Percentiles rank a stretch among this genome's conserved stretches.
Conservation (phyloP, 495 filamentous ascomycete species). For the Aspergillus nanangensis region DNA sequence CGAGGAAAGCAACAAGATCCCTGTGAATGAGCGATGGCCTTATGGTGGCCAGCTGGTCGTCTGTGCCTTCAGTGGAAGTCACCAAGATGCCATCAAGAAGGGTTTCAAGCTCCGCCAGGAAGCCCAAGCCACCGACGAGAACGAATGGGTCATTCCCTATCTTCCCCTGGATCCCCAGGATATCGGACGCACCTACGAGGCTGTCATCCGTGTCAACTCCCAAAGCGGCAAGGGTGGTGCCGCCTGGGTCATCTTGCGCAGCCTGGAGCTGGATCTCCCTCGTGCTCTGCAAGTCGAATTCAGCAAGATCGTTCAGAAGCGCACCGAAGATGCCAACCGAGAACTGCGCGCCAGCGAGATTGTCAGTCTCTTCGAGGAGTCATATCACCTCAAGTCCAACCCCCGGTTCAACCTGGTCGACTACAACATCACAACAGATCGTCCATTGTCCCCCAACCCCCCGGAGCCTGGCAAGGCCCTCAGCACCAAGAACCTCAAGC, state of each 20-base stretch:
- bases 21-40: conserved; percentile 80
- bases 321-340: conserved; percentile 67
- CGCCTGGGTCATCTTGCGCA: conserved; percentile 88
- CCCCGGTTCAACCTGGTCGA: conserved; percentile 85
- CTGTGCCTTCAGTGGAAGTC: conserved; percentile 84
- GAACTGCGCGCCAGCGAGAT: conserved; percentile 85
- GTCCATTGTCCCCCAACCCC: conserved; percentile 71
- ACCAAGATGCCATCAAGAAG: conserved; percentile 98
- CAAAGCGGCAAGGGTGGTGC: conserved; percentile 94
- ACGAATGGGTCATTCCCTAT: conserved; percentile 74
- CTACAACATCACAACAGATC: conserved; percentile 86
- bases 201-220: conserved; percentile 95
- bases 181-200: conserved; percentile 94
- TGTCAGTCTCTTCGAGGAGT: conserved; percentile 74
- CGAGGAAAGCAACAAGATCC: conserved; percentile 91
- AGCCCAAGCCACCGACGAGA: conserved; percentile 52
- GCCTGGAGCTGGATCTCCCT: conserved; percentile 86
- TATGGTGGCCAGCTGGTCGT: conserved; percentile 89
- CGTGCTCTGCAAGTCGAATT: conserved; percentile 92
- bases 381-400: conserved; percentile 77
- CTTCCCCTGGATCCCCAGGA: conserved; percentile 90
- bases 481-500: conserved; percentile 70
- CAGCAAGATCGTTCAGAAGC: conserved; percentile 75
- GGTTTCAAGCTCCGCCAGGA: conserved; percentile 74
- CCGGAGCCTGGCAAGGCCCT: conserved; percentile 62